Conservation (phyloP, 2,329 filamentous ascomycete species). For the Aspergillus bombycis region DNA sequence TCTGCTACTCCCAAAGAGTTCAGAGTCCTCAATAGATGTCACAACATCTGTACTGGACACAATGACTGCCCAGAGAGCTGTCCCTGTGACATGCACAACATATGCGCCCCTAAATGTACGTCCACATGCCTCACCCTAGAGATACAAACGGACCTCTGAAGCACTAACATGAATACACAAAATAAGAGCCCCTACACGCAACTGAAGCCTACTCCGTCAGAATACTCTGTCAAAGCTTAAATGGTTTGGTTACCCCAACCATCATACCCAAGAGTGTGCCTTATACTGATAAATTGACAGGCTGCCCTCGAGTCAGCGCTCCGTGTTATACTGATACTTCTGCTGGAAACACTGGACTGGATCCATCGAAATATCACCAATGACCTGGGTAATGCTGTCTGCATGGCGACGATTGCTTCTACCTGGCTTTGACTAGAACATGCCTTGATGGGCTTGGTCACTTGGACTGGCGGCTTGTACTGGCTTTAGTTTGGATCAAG, state of each 20-base stretch:
- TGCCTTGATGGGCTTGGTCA: neutral
- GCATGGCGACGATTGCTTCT: neutral
- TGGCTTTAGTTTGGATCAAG: neutral
- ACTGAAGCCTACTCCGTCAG: neutral
- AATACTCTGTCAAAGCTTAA: neutral
- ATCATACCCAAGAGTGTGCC: neutral
- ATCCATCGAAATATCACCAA: neutral
- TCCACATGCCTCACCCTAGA: neutral
- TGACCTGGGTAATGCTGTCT: neutral
- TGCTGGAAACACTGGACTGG: slow-evolving; percentile 3
- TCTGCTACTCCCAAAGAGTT: neutral
- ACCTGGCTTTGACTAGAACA: neutral
- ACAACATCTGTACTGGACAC: slow-evolving; percentile 10
- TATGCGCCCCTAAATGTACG: slow-evolving; percentile 6
- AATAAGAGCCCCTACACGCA: neutral
- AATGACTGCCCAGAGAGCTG: slow-evolving; percentile 13
- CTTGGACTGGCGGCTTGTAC: neutral
- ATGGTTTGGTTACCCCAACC: neutral
- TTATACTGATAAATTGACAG: neutral
- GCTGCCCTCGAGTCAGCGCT: neutral
- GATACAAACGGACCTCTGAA: neutral
- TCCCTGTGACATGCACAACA: slow-evolving; percentile 5
- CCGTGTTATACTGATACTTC: neutral
- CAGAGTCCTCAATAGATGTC: slow-evolving; percentile 3
- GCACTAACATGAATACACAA: neutral